These are phyloP conservation scores for Phoma sp. DNA, from an alignment of 2,329 filamentous ascomycete genomes.

Conservation along the genomic window DNA sequence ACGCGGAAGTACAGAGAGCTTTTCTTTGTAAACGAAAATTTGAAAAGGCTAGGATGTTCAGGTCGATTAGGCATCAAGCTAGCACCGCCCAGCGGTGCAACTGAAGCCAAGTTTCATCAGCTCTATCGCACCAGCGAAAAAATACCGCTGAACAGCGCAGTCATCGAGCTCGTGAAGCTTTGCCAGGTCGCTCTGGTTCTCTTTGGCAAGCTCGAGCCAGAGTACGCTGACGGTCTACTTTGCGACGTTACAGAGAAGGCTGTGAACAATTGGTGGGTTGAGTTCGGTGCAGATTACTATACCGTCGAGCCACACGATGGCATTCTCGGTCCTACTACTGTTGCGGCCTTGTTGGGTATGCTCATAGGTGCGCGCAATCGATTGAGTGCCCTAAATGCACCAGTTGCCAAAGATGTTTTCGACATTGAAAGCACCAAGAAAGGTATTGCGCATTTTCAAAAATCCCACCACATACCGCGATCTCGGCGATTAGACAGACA, in stretches of 20 bases:
- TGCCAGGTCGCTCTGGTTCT: constrained; percentile 89
- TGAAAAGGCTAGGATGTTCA: constrained; percentile 91
- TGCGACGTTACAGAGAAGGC: constrained; percentile 93
- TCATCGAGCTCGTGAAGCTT: constrained; percentile 87
- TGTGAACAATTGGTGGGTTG: constrained; percentile 94
- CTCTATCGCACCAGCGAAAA: constrained; percentile 88
- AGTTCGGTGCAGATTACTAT: constrained; percentile 90
- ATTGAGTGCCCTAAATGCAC: constrained; percentile 81
- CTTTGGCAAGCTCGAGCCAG: constrained; percentile 85
- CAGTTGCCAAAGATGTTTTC: constrained; percentile 89
- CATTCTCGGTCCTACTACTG: constrained; percentile 88
- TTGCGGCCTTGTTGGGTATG: constrained; percentile 85
- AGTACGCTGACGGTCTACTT: constrained; percentile 89
- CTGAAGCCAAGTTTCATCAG: constrained; percentile 89
- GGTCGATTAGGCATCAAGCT: constrained; percentile 87
- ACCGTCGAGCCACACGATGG: constrained; percentile 93
- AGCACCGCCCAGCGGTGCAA: constrained; percentile 77
- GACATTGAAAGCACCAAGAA: constrained; percentile 83
- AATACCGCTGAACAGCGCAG: constrained; percentile 77
- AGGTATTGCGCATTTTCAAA: constrained; percentile 88
- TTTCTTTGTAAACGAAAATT: constrained; percentile 92
- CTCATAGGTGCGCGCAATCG: constrained; percentile 90
- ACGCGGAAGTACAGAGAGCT: constrained; percentile 78
- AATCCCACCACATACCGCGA: constrained; percentile 79
- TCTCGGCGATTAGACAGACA: constrained; percentile 82